phyloP scores from a whole-genome alignment of 495 filamentous ascomycete species.

The Hypoxylon trugodes region DNA sequence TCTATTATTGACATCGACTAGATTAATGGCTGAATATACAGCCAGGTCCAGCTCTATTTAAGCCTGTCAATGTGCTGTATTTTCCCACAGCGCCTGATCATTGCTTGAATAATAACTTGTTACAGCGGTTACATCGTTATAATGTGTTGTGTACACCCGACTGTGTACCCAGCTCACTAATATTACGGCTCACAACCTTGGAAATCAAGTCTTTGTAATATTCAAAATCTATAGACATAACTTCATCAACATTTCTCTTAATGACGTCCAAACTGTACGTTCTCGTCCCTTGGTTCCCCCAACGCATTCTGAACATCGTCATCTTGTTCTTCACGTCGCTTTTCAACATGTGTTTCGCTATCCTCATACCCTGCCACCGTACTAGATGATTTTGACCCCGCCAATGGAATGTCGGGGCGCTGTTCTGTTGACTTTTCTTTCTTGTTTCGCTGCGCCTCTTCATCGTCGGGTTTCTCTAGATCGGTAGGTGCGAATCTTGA shows the following conservation, averaged over 20 bases:
- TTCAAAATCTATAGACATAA: too few species aligned
- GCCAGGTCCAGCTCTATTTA: too few species aligned
- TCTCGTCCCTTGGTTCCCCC: conserved; percentile 1
- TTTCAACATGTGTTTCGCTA: neutral
- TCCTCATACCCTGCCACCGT: conserved; percentile 10
- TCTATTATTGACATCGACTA: too few species aligned
- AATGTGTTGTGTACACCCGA: too few species aligned
- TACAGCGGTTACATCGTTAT: too few species aligned
- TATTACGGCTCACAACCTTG: too few species aligned
- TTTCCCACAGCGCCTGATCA: too few species aligned
- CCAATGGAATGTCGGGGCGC: conserved; percentile 14
- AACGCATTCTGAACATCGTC: conserved; percentile 1
- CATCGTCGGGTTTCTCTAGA: conserved; percentile 30
- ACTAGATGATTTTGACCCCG: conserved; percentile 14
- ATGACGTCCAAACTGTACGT: neutral
- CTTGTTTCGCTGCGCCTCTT: conserved; percentile 25
- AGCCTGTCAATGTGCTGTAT: too few species aligned
- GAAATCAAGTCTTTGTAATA: too few species aligned
- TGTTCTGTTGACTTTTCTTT: neutral
- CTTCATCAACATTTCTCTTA: neutral
- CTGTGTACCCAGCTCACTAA: too few species aligned
- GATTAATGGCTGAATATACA: too few species aligned
- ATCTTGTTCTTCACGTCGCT: conserved; percentile 7
- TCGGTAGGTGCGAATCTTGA: conserved; percentile 49
- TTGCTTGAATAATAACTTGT: too few species aligned